Percentiles rank a stretch among this genome's conserved stretches.
phyloP scores from a whole-genome alignment of 1,139 yeast species.

The Suhomyces yuchorum region DNA sequence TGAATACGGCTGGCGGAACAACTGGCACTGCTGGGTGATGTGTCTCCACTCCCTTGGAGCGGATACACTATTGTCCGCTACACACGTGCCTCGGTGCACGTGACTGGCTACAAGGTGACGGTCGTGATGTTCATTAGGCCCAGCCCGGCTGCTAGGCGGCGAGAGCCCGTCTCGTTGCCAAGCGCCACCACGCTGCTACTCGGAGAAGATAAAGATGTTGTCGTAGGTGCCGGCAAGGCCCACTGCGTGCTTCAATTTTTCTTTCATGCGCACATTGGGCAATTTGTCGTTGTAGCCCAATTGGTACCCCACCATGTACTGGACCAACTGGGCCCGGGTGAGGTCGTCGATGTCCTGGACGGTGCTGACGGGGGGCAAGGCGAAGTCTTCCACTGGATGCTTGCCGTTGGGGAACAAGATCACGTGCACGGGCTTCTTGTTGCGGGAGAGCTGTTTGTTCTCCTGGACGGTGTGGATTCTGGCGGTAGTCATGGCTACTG shows the following conservation, averaged over 20 bases:
- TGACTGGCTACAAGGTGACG: not conserved
- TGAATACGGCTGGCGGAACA: not conserved
- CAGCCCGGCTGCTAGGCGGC: not conserved
- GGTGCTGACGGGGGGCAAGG: constrained; percentile 11
- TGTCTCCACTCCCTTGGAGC: not conserved
- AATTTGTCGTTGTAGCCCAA: constrained; percentile 13
- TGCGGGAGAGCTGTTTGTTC: constrained; percentile 11
- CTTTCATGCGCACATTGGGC: constrained; percentile 14
- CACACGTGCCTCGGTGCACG: not conserved
- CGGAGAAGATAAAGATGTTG: constrained; percentile 12
- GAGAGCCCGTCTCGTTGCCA: not conserved
- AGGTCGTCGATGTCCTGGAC: constrained; percentile 14
- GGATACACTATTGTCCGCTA: not conserved
- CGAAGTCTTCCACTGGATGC: constrained; percentile 13
- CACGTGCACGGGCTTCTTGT: constrained; percentile 9
- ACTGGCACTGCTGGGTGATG: not conserved
- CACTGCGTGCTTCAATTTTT: constrained; percentile 15
- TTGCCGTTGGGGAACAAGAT: constrained; percentile 12
- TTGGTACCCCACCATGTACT: constrained; percentile 13
- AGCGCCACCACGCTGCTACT: constrained; percentile 1
- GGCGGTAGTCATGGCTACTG: constrained; percentile 5
- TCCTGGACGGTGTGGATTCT: constrained; percentile 9
- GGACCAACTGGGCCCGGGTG: constrained; percentile 12
- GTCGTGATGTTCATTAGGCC: constrained; percentile 1
- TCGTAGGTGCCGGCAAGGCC: constrained; percentile 14